Percentiles rank a stretch among this genome's conserved stretches.
These are phyloP conservation scores for Henckelia pumila DNA, from an alignment of 257 asterid genomes.

Conservation along the genomic window DNA sequence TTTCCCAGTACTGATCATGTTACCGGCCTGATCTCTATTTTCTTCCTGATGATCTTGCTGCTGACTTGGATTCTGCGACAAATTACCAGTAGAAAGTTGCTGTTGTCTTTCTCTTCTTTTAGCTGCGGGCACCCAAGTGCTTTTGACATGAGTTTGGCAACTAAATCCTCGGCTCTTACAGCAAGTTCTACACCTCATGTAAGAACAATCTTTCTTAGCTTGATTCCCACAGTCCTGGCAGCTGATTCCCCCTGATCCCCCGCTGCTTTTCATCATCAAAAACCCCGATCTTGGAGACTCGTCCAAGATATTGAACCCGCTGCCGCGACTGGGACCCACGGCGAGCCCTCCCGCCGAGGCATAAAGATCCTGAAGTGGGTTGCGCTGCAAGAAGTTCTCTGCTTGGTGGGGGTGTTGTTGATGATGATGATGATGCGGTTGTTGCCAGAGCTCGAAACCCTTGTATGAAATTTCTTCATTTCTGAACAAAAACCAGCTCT, in stretches of 20 bases:
- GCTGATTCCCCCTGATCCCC: slow-evolving; percentile 65
- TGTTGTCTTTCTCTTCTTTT: slow-evolving; percentile 77
- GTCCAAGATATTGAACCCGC: slow-evolving; percentile 35
- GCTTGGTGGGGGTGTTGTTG: slow-evolving; percentile 30
- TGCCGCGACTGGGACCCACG: slow-evolving; percentile 47
- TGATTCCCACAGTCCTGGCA: too few relatives aligned
- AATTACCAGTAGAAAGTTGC: slow-evolving; percentile 36
- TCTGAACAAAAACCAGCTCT: slow-evolving; percentile 70
- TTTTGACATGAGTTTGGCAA: slow-evolving; percentile 72
- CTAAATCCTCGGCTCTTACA: slow-evolving; percentile 83
- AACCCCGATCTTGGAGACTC: slow-evolving; percentile 56
- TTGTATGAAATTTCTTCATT: slow-evolving; percentile 56
- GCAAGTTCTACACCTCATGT: slow-evolving; percentile 92
- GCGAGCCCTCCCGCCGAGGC: slow-evolving; percentile 53
- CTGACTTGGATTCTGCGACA: slow-evolving; percentile 32
- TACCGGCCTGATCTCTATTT: too few relatives aligned
- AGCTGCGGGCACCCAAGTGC: slow-evolving; percentile 94
- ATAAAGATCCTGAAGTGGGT: slow-evolving; percentile 65
- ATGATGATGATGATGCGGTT: slow-evolving; percentile 34
- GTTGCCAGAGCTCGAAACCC: slow-evolving; percentile 85
- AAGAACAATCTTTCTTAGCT: slow-evolving; percentile 71
- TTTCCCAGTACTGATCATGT: not conserved
- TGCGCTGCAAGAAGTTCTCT: slow-evolving; percentile 36
- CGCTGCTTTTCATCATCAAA: slow-evolving; percentile 61
- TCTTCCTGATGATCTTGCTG: too few relatives aligned